Conservation (phyloP, 2,329 filamentous ascomycete genomes). For the Talaromyces marneffei region DNA sequence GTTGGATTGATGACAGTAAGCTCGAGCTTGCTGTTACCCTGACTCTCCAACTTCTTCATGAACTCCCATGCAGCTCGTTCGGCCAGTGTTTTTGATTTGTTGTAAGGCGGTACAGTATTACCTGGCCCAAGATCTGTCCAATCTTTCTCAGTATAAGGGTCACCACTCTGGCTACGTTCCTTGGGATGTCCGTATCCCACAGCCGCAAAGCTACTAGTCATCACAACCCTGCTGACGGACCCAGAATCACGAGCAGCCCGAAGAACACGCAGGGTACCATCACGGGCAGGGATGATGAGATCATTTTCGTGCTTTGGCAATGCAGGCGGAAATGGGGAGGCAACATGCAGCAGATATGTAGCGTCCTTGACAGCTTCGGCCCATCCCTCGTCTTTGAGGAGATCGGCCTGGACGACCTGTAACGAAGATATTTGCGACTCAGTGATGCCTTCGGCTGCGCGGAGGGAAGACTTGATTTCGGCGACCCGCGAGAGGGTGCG, state of each 20-base stretch:
- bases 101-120: constrained; percentile 19
- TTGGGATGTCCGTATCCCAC: not conserved
- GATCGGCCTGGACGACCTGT: not conserved
- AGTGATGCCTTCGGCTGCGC: not conserved
- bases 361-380: constrained; percentile 6
- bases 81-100: constrained; percentile 31
- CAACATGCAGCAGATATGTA: constrained; percentile 8
- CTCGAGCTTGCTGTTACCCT: constrained; percentile 23
- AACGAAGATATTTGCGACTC: constrained; percentile 2
- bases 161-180: not conserved
- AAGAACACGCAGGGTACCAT: constrained; percentile 9
- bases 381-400: constrained; percentile 6
- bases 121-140: constrained; percentile 23
- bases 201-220: constrained; percentile 8
- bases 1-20: constrained; percentile 26
- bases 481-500: not conserved
- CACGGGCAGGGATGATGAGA: constrained; percentile 4
- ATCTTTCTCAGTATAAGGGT: constrained; percentile 27
- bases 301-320: constrained; percentile 8
- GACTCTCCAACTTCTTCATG: constrained; percentile 16
- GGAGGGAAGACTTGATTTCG: not conserved
- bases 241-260: not conserved
- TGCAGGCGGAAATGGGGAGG: constrained; percentile 3
- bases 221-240: not conserved
- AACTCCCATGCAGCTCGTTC: constrained; percentile 32